Evolutionary conservation across 345 rosid species (phyloP), one percentile per base, ranked within the genome.

Genomic region (Turnera subulata): DNA sequence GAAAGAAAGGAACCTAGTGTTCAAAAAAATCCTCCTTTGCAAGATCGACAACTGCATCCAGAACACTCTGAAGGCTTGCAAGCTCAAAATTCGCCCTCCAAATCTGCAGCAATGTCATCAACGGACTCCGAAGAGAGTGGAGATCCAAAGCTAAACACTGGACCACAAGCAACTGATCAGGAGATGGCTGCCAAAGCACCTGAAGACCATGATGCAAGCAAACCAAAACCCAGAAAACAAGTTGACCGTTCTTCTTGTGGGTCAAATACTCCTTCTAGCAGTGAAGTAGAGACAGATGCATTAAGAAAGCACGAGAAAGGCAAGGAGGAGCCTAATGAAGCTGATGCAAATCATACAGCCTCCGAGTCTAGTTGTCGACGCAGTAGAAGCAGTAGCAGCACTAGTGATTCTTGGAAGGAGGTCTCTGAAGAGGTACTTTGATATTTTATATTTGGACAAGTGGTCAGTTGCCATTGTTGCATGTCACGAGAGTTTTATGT

Each of bases 191-290:
- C 70, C 16, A 63, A 64, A 37, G 82, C 69, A 70, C 76, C 76
- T 48, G 84, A 80, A 78, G 69, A 66, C 54, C 71, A 73, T 39
- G 91, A 84, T 46, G 55, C 69, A 21, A 75, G 76, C 76, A 72
- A 76, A 76, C 63, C 78, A 20, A 79, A 80, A 58, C 75, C 35
- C 62, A 77, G 84, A 65, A 92, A 89, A 53, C 96, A 72, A 66
- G 81, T 82, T 55, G 88, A 89, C 46, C 81, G 95, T n/a, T 92
- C 98, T 69, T 92, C 98, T 0, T 84, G 98, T 68, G 96, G 91
- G 45, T 92, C 98, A 47, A 89, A 92, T 74, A 84, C 96, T 29
- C 63, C 92, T 11, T 88, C 94, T 17, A 82, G 93, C 76, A 83
- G 93, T 67, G 98, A 92, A 59, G 70, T 82, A 5, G 98, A 92